Evolutionary conservation across 179 eudicot species (phyloP).

Genomic region (Nepenthes alata): DNA sequence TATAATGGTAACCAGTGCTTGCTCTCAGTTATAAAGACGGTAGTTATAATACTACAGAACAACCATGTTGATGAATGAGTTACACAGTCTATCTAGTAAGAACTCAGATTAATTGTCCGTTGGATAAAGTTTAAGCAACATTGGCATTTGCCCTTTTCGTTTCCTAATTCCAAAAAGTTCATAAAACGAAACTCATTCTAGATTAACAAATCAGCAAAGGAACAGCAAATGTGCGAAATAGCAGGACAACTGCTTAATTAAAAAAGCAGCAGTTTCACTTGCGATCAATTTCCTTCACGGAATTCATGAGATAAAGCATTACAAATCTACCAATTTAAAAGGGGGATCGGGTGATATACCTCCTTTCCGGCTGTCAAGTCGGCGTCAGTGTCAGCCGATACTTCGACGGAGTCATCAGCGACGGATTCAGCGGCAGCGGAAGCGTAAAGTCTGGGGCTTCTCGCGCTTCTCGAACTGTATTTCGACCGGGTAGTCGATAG

Average conservation of each 20-base stretch:
- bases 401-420: conserved; percentile 13
- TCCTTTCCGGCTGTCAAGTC: conserved; percentile 8
- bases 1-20: neutral
- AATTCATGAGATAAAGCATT: neutral
- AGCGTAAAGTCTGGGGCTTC: conserved; percentile 7
- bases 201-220: neutral
- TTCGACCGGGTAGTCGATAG: conserved; percentile 10
- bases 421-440: conserved; percentile 24
- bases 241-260: neutral
- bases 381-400: conserved; percentile 6
- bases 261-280: neutral
- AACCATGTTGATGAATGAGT: no score
- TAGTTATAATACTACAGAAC: neutral
- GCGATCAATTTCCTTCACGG: neutral
- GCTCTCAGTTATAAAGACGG: neutral
- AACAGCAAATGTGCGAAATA: neutral
- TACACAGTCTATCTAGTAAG: no score
- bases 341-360: conserved; percentile 12
- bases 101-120: no score
- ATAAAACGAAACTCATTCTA: no score
- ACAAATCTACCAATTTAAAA: neutral
- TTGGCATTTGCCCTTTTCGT: no score
- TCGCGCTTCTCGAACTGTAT: neutral
- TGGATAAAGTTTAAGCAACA: no score
- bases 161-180: no score